Evolutionary conservation across 768 basidiomycete species (phyloP).

Genomic region (Pleurotus citrinopileatus): DNA sequence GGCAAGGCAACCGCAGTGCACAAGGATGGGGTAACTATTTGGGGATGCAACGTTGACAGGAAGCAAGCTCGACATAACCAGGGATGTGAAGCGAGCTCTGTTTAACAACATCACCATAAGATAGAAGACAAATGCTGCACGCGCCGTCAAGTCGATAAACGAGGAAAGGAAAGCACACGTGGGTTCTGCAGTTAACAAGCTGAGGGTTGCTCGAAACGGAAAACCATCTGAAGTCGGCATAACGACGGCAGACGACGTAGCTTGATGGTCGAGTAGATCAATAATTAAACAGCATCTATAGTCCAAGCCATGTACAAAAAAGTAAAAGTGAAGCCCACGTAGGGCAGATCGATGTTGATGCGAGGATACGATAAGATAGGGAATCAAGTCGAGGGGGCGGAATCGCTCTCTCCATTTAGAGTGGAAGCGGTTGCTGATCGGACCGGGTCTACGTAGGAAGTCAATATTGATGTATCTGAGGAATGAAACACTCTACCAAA

Average conservation of each 20-base stretch:
- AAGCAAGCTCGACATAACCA: background rate
- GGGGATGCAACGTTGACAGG: background rate
- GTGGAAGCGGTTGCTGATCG: slow-evolving; percentile 34
- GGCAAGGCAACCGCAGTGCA: background rate
- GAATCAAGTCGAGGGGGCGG: slow-evolving; percentile 40
- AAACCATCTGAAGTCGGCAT: background rate
- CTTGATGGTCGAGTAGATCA: background rate
- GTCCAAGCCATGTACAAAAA: slow-evolving; percentile 7
- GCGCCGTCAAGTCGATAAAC: background rate
- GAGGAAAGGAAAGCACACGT: background rate
- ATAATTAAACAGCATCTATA: slow-evolving; percentile 12
- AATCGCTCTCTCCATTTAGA: slow-evolving; percentile 62
- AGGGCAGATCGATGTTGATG: slow-evolving; percentile 2
- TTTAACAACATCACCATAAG: background rate
- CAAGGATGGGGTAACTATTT: background rate
- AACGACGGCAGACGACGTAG: background rate
- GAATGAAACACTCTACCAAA: slow-evolving; percentile 56
- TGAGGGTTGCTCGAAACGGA: no score
- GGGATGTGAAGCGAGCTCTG: background rate
- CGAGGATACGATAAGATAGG: background rate
- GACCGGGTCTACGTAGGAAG: slow-evolving; percentile 46
- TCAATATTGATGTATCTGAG: background rate
- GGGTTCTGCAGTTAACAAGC: background rate
- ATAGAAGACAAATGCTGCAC: slow-evolving; percentile 1
- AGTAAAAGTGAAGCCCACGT: background rate